Evolutionary conservation across 768 basidiomycete species (phyloP).

Genomic region (Russula griseocarnosa): DNA sequence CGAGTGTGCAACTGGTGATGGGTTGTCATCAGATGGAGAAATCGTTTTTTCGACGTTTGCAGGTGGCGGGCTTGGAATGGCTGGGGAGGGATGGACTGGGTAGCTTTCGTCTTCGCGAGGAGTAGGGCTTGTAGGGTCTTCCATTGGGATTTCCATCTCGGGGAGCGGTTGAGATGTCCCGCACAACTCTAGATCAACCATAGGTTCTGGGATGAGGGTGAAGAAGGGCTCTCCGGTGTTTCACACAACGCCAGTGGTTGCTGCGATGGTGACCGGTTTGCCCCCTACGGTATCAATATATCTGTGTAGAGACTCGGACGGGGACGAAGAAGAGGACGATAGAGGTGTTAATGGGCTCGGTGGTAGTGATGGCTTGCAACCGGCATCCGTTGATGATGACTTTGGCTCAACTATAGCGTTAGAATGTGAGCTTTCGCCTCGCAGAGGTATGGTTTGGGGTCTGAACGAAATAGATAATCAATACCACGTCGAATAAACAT

Average conservation of each 20-base stretch:
- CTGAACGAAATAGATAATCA: slow-evolving; percentile 6
- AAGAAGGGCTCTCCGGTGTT: background rate
- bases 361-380: background rate
- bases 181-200: background rate
- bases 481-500: background rate
- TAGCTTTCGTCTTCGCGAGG: slow-evolving; percentile 9
- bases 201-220: background rate
- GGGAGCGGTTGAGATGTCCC: background rate
- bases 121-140: slow-evolving; percentile 8
- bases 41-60: background rate
- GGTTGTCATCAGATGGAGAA: background rate
- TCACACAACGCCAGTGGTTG: background rate
- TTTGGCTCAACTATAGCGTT: background rate
- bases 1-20: background rate
- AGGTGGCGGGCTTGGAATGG: background rate
- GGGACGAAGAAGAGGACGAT: slow-evolving; percentile 2
- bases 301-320: background rate
- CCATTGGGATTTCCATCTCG: background rate
- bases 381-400: background rate
- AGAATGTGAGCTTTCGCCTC: background rate
- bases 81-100: slow-evolving; percentile 1
- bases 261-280: background rate
- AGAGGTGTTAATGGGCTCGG: slow-evolving; percentile 21
- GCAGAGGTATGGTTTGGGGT: background rate
- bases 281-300: background rate